phyloP scores from a whole-genome alignment of 164 flowering plant species.

The Houttuynia cordata region DNA sequence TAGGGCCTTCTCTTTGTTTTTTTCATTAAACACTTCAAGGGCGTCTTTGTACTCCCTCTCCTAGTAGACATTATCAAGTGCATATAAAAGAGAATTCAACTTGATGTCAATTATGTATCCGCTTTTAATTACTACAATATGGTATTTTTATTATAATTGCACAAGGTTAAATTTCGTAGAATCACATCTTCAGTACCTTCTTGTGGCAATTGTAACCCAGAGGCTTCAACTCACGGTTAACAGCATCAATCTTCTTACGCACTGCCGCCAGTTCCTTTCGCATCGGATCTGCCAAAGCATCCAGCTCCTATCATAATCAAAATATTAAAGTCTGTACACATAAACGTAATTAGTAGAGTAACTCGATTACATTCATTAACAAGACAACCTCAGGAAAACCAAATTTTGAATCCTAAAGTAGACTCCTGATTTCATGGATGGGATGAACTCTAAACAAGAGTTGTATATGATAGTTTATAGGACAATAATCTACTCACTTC shows the following conservation, averaged over 20 bases:
- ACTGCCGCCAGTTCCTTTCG: constrained; percentile 75
- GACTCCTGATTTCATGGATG: too few species aligned
- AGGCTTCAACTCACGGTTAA: constrained; percentile 77
- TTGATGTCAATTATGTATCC: too few species aligned
- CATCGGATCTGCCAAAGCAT: constrained; percentile 78
- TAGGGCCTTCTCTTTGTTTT: constrained; percentile 68
- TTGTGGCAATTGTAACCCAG: constrained; percentile 68
- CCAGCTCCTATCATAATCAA: constrained; percentile 51
- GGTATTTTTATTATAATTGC: too few species aligned
- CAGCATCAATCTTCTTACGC: constrained; percentile 73
- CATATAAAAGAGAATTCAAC: too few species aligned
- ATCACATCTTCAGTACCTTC: constrained; percentile 46
- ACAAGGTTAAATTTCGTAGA: neutral
- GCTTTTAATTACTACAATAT: too few species aligned
- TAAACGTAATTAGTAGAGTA: too few species aligned
- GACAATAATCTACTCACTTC: constrained; percentile 41
- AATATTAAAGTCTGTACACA: too few species aligned
- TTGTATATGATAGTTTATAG: too few species aligned
- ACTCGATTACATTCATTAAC: too few species aligned
- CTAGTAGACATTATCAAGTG: constrained; percentile 20
- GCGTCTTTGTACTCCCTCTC: constrained; percentile 86
- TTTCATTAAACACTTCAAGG: constrained; percentile 71
- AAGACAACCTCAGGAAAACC: too few species aligned
- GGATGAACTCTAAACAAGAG: too few species aligned
- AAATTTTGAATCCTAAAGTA: too few species aligned